phyloP scores from a whole-genome alignment of 1,284 basidiomycete species.

The Ceratobasidium theobromae region DNA sequence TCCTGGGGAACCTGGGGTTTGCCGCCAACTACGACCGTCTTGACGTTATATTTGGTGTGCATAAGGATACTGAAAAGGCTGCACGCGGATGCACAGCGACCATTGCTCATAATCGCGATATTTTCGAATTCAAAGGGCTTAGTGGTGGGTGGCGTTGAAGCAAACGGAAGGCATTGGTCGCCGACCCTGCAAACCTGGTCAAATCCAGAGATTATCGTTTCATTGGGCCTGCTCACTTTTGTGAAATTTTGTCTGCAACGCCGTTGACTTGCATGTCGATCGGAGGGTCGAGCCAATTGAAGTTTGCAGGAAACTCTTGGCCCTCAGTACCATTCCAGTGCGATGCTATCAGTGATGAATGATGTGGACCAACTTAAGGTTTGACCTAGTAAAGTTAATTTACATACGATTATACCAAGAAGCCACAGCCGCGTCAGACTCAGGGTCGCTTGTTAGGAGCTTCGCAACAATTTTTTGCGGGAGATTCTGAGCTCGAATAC shows the following conservation, averaged over 20 bases:
- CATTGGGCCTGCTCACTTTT: background rate
- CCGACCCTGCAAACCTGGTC: background rate
- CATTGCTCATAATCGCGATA: conserved; percentile 28
- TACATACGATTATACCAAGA: conserved; percentile 14
- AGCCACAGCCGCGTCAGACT: background rate
- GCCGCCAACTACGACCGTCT: conserved; percentile 59
- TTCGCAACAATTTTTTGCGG: conserved; percentile 15
- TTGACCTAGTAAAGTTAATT: background rate
- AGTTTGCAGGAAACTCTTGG: conserved; percentile 4
- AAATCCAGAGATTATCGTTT: background rate
- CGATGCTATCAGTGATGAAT: background rate
- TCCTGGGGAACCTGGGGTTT: conserved; percentile 53
- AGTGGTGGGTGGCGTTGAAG: conserved; percentile 1
- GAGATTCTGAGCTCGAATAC: conserved; percentile 16
- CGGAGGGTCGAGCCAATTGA: conserved; percentile 22
- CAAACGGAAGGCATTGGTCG: conserved; percentile 18
- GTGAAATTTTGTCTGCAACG: conserved; percentile 1
- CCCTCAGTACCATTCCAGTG: background rate
- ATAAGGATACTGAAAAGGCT: conserved; percentile 53
- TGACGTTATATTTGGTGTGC: conserved; percentile 58
- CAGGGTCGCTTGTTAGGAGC: background rate
- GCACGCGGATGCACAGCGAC: conserved; percentile 6
- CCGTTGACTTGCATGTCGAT: conserved; percentile 13
- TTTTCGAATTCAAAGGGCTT: conserved; percentile 21
- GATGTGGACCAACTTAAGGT: background rate